A percentile compares a stretch with the other conserved stretches of the same genome.
These are phyloP conservation scores for Diaporthe ampelina DNA, from an alignment of 2,329 filamentous ascomycete species.

Conservation along the genomic window DNA sequence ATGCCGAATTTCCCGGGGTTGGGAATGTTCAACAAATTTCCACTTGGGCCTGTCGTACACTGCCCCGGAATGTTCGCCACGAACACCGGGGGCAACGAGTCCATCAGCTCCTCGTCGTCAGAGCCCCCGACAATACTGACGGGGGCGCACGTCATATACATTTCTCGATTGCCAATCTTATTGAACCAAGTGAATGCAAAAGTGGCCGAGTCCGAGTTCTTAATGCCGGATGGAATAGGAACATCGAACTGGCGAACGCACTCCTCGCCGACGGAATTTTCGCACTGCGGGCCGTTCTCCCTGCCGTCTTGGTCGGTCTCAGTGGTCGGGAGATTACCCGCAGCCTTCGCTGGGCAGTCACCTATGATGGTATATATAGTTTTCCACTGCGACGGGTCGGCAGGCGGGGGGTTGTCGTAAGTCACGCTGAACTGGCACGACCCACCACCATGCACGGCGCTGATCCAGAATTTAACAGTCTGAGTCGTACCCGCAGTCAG, in stretches of 20 bases:
- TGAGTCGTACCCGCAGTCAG: background rate
- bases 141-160: conserved; percentile 78
- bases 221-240: background rate
- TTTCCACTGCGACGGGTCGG: background rate
- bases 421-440: background rate
- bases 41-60: conserved; percentile 60
- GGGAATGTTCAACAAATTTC: conserved; percentile 65
- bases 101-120: conserved; percentile 51
- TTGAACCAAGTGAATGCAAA: conserved; percentile 76
- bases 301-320: background rate
- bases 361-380: conserved; percentile 5
- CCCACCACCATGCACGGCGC: background rate
- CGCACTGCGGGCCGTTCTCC: conserved; percentile 2
- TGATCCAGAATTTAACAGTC: background rate
- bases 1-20: conserved; percentile 59
- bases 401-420: conserved; percentile 12
- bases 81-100: conserved; percentile 68
- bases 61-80: conserved; percentile 67
- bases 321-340: background rate
- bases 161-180: conserved; percentile 72
- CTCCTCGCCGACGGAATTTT: background rate
- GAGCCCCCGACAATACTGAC: conserved; percentile 60
- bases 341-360: background rate
- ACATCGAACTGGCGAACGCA: conserved; percentile 2
- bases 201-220: conserved; percentile 56